Percentiles rank a stretch among this genome's conserved stretches.
Evolutionary conservation across 2,329 filamentous ascomycete genomes (phyloP).

Genomic region (Pestalotiopsis sp.): DNA sequence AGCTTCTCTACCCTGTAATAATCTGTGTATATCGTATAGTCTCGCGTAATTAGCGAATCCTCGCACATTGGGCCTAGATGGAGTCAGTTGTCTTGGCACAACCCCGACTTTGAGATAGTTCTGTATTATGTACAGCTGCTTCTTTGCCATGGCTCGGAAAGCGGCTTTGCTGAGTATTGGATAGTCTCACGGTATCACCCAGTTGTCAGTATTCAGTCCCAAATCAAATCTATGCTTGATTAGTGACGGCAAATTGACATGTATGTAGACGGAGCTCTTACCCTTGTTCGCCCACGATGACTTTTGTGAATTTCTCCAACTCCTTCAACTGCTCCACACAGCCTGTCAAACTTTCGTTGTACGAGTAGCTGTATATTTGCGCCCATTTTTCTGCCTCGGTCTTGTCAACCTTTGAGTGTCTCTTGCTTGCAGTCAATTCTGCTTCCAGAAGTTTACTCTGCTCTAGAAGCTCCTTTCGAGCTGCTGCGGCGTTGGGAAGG

Average conservation of each 20-base stretch:
- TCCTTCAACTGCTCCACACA: conserved; percentile 58
- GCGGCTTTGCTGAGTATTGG: neutral
- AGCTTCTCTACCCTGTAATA: neutral
- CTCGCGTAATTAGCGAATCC: neutral
- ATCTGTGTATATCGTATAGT: neutral
- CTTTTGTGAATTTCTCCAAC: conserved; percentile 58
- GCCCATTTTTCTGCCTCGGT: conserved; percentile 50
- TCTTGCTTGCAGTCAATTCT: conserved; percentile 32
- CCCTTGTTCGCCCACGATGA: conserved; percentile 59
- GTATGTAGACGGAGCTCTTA: conserved; percentile 19
- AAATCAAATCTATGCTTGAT: conserved; percentile 1
- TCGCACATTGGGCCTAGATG: too few relatives aligned
- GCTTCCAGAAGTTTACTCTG: conserved; percentile 51
- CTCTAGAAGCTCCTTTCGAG: conserved; percentile 54
- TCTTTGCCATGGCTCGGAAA: neutral
- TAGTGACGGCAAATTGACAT: neutral
- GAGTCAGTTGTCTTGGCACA: too few relatives aligned
- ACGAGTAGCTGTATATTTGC: conserved; percentile 59
- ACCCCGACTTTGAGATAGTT: too few relatives aligned
- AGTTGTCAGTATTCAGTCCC: neutral
- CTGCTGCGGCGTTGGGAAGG: conserved; percentile 56
- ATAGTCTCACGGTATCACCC: conserved; percentile 4
- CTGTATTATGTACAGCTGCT: too few relatives aligned
- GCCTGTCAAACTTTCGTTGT: conserved; percentile 55
- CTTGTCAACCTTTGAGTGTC: conserved; percentile 25